Evolutionary conservation across 176 grass and related monocot species (phyloP), one percentile per base, ranked within the genome.

Genomic region (Saccharum spontaneum): DNA sequence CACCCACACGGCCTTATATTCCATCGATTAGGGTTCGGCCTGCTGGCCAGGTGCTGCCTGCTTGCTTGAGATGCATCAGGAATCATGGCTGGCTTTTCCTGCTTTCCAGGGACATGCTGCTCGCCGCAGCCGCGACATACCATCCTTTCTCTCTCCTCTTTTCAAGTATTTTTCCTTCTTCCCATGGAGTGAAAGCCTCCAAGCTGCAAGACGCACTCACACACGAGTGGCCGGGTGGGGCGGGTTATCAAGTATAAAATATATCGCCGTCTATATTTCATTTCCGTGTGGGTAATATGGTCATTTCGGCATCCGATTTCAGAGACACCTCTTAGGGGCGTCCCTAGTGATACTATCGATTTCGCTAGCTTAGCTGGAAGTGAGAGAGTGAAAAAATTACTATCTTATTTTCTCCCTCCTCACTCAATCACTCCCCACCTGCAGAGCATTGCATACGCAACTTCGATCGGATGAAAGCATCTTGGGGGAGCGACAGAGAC

Each of bases 91-190:
- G 5, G 44, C 41, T 79, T 87, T 88, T 50, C 69, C 85, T 67
- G 69, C 88, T 87, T 93, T 93, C 71, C 30, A 83, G 88, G 88
- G 88, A 88, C 85, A 90, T 75, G 67, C 75, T 93, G 91, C 82
- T 79, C 34, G 82, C 78, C 82, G 26, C 82, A 33, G 75, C 76
- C 10, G 82, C 84, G 88, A 93, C 91, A 93, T 86, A 87, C 69
- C 60, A 48, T 83, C 57, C 16, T 65, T 40, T 41, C 37, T 18
- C 37, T 18, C 57, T 55, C 22, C 4, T 40, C 23, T 70, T n/a
- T 70, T 38, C 22, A 22, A 69, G 67, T 40, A 16, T n/a, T 33
- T 34, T 34, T 80, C 18, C 17, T 38, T 71, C 69, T 24, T 46
- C 37, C 68, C 37, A 40, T 41, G 36, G 67, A 41, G 20, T 71